Percentiles rank a stretch among this genome's conserved stretches.
Conservation (phyloP, 1,284 basidiomycete genomes). For the Phylloboletellus chloephorus region DNA sequence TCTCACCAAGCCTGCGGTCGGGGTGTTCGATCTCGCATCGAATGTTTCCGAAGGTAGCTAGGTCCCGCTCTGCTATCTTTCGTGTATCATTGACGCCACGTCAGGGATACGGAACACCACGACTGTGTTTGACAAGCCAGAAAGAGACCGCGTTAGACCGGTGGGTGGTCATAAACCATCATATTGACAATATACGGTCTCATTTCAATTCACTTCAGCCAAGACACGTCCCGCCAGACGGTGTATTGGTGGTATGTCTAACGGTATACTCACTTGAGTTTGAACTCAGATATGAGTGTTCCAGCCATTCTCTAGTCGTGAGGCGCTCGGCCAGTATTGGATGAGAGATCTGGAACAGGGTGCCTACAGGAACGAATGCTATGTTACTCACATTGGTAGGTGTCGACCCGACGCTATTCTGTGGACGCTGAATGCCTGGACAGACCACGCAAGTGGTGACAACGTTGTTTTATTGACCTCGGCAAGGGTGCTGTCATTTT, state of each 20-base stretch:
- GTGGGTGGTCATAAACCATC: conserved; percentile 37
- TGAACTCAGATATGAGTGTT: conserved; percentile 6
- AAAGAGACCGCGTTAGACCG: conserved; percentile 83
- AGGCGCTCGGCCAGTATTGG: conserved; percentile 96
- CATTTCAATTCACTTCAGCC: conserved; percentile 45
- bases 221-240: conserved; percentile 81
- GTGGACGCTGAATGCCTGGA: conserved; percentile 14
- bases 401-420: conserved; percentile 5
- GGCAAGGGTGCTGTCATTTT: conserved; percentile 76
- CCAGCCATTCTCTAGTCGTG: conserved; percentile 82
- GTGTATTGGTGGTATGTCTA: conserved; percentile 70
- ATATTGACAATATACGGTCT: not conserved
- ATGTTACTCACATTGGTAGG: conserved; percentile 88
- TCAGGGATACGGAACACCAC: conserved; percentile 92
- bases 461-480: conserved; percentile 82
- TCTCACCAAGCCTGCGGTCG: conserved; percentile 95
- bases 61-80: not conserved
- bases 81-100: conserved; percentile 7
- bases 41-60: conserved; percentile 86
- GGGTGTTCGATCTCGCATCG: conserved; percentile 93
- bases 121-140: conserved; percentile 93
- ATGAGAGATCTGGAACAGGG: conserved; percentile 90
- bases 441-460: conserved; percentile 77
- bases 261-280: not conserved
- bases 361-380: conserved; percentile 76